Conservation (phyloP, 1,284 basidiomycete species). For the Grifola frondosa region DNA sequence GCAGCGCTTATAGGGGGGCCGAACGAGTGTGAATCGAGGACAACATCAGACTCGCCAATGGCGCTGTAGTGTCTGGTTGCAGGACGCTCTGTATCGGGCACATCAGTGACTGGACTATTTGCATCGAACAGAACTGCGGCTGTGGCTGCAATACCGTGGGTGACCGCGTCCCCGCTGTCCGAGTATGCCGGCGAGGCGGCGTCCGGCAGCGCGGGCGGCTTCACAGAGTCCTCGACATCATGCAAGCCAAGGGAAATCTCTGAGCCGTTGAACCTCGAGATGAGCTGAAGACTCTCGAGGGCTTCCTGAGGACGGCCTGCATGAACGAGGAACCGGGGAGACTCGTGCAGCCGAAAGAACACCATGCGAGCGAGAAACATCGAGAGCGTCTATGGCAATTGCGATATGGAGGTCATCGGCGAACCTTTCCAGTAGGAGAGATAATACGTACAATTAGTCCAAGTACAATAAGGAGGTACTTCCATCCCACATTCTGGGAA, state of each 20-base stretch:
- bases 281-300: constrained; percentile 75
- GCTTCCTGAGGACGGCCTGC: constrained; percentile 83
- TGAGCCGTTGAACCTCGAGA: constrained; percentile 82
- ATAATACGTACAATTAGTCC: constrained; percentile 62
- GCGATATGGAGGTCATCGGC: neutral
- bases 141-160: neutral
- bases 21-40: constrained; percentile 37
- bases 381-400: constrained; percentile 61
- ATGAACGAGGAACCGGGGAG: constrained; percentile 87
- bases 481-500: constrained; percentile 82
- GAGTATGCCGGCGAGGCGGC: neutral
- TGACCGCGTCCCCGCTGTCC: neutral
- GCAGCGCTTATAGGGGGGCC: constrained; percentile 23
- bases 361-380: constrained; percentile 88
- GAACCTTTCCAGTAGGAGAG: neutral
- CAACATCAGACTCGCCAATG: constrained; percentile 38
- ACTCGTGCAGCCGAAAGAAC: constrained; percentile 91
- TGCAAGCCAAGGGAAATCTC: constrained; percentile 62
- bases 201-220: neutral
- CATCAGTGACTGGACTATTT: no score
- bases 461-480: constrained; percentile 73
- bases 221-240: constrained; percentile 64
- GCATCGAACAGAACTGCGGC: constrained; percentile 17
- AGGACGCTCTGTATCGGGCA: constrained; percentile 23
- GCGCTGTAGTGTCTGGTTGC: constrained; percentile 42